Conservation (phyloP, 1,284 basidiomycete species). For the Singerocomus inundabilis region DNA sequence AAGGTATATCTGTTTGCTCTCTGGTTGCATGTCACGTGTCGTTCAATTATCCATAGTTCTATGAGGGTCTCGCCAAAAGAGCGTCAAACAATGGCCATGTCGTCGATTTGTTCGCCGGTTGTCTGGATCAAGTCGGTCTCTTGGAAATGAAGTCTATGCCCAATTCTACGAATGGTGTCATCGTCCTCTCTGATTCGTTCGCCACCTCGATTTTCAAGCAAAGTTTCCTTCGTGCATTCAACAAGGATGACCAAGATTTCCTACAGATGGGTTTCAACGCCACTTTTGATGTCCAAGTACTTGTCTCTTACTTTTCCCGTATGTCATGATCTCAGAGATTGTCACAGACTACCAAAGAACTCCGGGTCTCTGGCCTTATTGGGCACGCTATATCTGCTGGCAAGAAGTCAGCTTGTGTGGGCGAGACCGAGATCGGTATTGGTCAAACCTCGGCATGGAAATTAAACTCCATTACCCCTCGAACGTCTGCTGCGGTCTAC, state of each 20-base stretch:
- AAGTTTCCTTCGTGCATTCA: conserved; percentile 91
- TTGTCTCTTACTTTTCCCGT: conserved; percentile 17
- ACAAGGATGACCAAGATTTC: conserved; percentile 91
- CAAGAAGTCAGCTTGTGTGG: conserved; percentile 96
- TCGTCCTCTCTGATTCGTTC: conserved; percentile 96
- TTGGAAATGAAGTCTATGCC: conserved; percentile 97
- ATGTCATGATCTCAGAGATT: conserved; percentile 1
- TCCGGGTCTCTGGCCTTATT: conserved; percentile 97
- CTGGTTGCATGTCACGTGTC: not conserved
- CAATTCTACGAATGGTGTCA: conserved; percentile 95
- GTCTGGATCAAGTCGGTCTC: conserved; percentile 96
- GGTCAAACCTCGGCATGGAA: conserved; percentile 99
- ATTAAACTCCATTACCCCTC: conserved; percentile 88
- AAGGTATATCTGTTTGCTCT: conserved; percentile 58
- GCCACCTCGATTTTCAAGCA: conserved; percentile 99
- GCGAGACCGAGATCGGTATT: conserved; percentile 99
- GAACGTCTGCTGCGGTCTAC: conserved; percentile 90
- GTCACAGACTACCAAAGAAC: conserved; percentile 91
- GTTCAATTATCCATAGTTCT: conserved; percentile 62
- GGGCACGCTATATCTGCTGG: conserved; percentile 97
- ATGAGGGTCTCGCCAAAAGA: conserved; percentile 93
- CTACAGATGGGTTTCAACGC: conserved; percentile 99
- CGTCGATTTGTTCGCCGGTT: conserved; percentile 95
- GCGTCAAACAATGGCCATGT: conserved; percentile 94
- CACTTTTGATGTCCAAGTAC: conserved; percentile 94